Conservation (phyloP, 2,329 filamentous ascomycete species). For the Ophiostoma novo-ulmi region DNA sequence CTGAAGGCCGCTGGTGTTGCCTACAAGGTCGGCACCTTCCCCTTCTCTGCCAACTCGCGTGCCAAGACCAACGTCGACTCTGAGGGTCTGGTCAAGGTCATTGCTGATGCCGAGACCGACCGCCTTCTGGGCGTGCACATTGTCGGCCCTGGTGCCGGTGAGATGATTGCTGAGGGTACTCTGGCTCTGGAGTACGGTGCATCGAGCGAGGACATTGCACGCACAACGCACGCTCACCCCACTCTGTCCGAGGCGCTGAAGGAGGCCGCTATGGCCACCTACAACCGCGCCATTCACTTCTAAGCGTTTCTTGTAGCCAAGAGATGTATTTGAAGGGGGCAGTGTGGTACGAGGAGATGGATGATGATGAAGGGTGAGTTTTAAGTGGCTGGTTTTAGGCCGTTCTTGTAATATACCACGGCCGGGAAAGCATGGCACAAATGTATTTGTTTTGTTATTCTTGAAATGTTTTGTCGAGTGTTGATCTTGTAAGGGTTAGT, state of each 20-base stretch:
- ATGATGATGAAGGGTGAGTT: constrained; percentile 6
- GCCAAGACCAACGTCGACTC: constrained; percentile 98
- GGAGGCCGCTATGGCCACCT: constrained; percentile 97
- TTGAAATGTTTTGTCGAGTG: not conserved
- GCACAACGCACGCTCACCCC: constrained; percentile 95
- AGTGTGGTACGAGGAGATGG: not conserved
- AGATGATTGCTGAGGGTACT: constrained; percentile 98
- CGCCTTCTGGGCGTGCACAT: constrained; percentile 94
- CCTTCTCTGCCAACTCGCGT: constrained; percentile 95
- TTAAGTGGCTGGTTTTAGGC: constrained; percentile 11
- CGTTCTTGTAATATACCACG: constrained; percentile 19
- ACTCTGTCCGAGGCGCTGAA: constrained; percentile 97
- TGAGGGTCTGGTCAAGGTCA: constrained; percentile 94
- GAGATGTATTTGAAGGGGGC: not conserved
- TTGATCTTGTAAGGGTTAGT: not conserved
- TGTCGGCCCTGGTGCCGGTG: constrained; percentile 88
- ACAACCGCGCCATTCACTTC: constrained; percentile 93
- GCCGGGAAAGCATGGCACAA: constrained; percentile 16
- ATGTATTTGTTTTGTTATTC: constrained; percentile 14
- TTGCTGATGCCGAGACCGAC: constrained; percentile 94
- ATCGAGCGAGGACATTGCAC: constrained; percentile 86
- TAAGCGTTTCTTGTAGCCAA: constrained; percentile 42
- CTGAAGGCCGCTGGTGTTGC: constrained; percentile 84
- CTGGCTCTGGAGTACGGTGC: constrained; percentile 95
- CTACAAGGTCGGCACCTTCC: constrained; percentile 91